Conservation (phyloP, 768 basidiomycete species). For the Trametes meyenii region DNA sequence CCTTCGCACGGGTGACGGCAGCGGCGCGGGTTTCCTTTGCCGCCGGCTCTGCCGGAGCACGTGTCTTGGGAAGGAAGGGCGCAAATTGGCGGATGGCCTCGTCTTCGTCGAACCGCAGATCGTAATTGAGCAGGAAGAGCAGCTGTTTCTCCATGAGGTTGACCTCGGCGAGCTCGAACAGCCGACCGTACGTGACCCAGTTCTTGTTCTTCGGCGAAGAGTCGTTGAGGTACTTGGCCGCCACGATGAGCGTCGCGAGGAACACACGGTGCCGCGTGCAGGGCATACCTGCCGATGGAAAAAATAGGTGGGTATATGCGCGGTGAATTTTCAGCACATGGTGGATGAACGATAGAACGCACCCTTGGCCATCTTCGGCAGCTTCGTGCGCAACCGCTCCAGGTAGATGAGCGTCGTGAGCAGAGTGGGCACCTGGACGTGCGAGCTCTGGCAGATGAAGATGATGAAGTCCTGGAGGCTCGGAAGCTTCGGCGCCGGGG, state of each 20-base stretch:
- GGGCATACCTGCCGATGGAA: constrained; percentile 57
- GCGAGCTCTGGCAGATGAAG: constrained; percentile 75
- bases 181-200: constrained; percentile 79
- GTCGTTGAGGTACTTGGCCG: constrained; percentile 97
- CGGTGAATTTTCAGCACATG: background rate
- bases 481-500: constrained; percentile 47
- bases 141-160: constrained; percentile 98
- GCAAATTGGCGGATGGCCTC: constrained; percentile 71
- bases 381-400: constrained; percentile 77
- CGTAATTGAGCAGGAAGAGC: constrained; percentile 88
- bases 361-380: constrained; percentile 89
- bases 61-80: constrained; percentile 54
- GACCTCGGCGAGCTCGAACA: constrained; percentile 80
- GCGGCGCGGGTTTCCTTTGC: constrained; percentile 51
- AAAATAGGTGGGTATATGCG: constrained; percentile 11
- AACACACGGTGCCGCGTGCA: constrained; percentile 97
- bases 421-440: constrained; percentile 89
- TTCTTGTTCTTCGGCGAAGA: constrained; percentile 94
- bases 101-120: constrained; percentile 85
- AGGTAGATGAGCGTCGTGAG: constrained; percentile 92
- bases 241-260: constrained; percentile 92
- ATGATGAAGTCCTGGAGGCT: constrained; percentile 84
- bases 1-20: constrained; percentile 59
- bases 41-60: constrained; percentile 25
- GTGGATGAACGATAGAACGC: constrained; percentile 27